Evolutionary conservation across 305 asterid species (phyloP), one percentile per base, ranked within the genome.

Genomic region (Solanum hybrid): DNA sequence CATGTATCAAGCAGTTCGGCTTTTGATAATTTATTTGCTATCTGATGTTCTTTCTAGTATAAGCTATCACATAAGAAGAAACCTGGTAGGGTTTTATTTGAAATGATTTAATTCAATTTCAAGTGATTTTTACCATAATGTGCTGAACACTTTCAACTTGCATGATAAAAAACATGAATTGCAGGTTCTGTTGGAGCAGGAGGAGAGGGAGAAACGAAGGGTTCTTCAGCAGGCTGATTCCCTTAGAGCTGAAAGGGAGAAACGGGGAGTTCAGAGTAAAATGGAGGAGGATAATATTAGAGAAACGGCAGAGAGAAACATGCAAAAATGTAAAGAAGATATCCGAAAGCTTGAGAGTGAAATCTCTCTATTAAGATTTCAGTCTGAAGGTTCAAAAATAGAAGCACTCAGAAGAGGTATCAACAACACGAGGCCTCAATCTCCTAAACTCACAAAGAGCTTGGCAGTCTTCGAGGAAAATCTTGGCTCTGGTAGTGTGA

Each of bases 161-260:
- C 33, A 85, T 46, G 4, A 6, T 34, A 79, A 51, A 51, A 33
- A 85, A 33, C 76, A 33, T 34, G 16, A 81, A 29, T 92, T 91
- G 61, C 94, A 97, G 99, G 93, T 89, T 87, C 92, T 93, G 75
- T 82, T 89, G 91, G 94, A 89, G 93, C 95, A 94, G 78, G 98
- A 94, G 93, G 95, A 94, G 89, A 93, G 89, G 92, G 98, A 94
- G 92, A 95, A 91, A 73, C 57, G 42, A n/a, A 94, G 89, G 88
- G 76, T 42, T 39, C 79, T 80, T 33, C 89, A 31, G 26, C 90
- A 89, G 78, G 90, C 92, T 7, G 95, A 90, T 34, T 28, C 89
- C 77, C 3, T 93, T 61, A 94, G 89, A 91, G 90, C 46, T 51
- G 92, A 91, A 92, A 92, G 85, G 51, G 95, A 92, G 89, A 91